Percentiles rank a stretch among this genome's conserved stretches.
Conservation (phyloP, 1,284 basidiomycete genomes). For the Irpex sp. region DNA sequence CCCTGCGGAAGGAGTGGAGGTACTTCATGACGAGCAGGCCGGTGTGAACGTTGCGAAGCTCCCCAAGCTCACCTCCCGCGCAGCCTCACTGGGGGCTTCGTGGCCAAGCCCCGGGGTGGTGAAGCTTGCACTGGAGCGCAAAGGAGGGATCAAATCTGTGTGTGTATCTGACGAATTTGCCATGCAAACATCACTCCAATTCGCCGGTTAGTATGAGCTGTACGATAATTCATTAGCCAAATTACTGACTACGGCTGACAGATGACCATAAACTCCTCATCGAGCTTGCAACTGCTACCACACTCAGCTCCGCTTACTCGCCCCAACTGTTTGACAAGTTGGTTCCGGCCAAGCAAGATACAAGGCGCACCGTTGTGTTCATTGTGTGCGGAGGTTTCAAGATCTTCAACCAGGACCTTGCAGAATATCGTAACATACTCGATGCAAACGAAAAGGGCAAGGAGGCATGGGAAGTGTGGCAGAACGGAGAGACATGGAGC, state of each 20-base stretch:
- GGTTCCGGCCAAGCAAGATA: conserved; percentile 28
- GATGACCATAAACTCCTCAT: conserved; percentile 72
- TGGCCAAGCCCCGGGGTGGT: conserved; percentile 54
- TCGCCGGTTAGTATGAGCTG: conserved; percentile 43
- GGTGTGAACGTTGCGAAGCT: conserved; percentile 26
- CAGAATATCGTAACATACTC: conserved; percentile 38
- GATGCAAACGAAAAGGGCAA: conserved; percentile 26
- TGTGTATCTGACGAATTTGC: conserved; percentile 62
- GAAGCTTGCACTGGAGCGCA: conserved; percentile 53
- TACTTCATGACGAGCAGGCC: conserved; percentile 33
- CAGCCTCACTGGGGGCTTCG: conserved; percentile 67
- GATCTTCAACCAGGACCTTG: conserved; percentile 47
- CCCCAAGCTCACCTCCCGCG: conserved; percentile 46
- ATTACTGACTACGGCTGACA: conserved; percentile 20
- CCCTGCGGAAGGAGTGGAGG: conserved; percentile 24
- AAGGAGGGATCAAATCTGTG: conserved; percentile 49
- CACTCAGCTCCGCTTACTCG: conserved; percentile 60
- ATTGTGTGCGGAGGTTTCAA: conserved; percentile 73
- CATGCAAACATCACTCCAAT: conserved; percentile 50
- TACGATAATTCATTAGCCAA: background rate
- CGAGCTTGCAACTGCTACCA: conserved; percentile 66
- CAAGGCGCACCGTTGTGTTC: conserved; percentile 45
- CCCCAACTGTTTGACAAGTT: conserved; percentile 47
- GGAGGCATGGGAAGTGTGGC: conserved; percentile 31
- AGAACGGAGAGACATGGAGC: conserved; percentile 31